Base-by-base conservation (phyloP, 176 grass and related monocot genomes). In the Paspalum notatum region DNA sequence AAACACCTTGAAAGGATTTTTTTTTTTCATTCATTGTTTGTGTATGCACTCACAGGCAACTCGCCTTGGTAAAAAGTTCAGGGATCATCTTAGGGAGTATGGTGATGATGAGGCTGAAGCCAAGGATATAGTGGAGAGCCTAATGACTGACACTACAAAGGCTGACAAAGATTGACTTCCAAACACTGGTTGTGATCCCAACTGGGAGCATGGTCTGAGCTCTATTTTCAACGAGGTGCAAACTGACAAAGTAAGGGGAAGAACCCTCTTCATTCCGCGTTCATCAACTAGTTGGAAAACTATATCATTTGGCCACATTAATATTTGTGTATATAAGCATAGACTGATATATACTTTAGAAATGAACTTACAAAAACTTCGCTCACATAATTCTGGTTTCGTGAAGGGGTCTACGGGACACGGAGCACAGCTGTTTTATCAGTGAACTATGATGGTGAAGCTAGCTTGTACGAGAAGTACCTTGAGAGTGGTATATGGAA, bases 391-490 rank as follows among this genome's bases (percentile, higher is more conserved):
- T 84, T 52, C 16, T 81, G 51, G 62, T 55, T 87, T 75, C 18
- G n/a, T 82, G 64, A 89, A 98, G 90, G 96, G 92, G 0, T 72
- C 7, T 99, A 88, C 9, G 96, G 96, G 65, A 99, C 92, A 50
- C 80, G 96, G 51, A 99, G 96, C 88, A 93, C 92, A 25, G 84
- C 78, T 3, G 96, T 79, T 88, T 48, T 99, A 62, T 93, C 86
- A 40, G 82, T 99, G 62, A 93, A 86, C 68, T 85, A 84, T 10
- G 76, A 89, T 46, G 82, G 86, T 14, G 73, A 88, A 60, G 88
- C 91, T 63, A 99, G 82, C 76, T 93, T 99, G 59, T 99, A 93
- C 22, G 90, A 95, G 82, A 99, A 99, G 86, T 99, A 95, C 51
- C 53, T 99, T 0, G 92, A 95, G 86, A 83, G 80, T 62, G 86